A percentile compares a stretch with the other conserved stretches of the same genome.
Evolutionary conservation across 75 land plant genomes (phyloP).

Genomic region (Cryptomeria japonica): DNA sequence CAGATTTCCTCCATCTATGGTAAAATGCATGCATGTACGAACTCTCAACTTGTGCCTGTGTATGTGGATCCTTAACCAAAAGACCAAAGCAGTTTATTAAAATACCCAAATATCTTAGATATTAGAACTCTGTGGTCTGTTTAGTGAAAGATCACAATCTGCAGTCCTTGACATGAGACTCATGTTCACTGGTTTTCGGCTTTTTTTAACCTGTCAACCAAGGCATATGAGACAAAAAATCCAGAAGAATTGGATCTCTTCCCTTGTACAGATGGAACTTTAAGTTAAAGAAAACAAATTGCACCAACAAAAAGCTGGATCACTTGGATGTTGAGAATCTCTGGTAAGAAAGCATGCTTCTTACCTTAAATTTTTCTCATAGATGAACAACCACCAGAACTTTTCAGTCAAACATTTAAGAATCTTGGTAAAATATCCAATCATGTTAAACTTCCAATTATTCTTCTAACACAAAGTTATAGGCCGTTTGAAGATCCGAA

Average conservation of each 20-base stretch:
- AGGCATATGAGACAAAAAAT: neutral
- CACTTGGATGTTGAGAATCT: neutral
- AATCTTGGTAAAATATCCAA: neutral
- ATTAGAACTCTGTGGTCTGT: neutral
- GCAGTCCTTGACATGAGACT: neutral
- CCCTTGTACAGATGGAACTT: neutral
- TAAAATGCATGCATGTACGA: neutral
- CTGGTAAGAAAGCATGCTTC: neutral
- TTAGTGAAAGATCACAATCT: neutral
- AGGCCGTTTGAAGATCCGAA: too few relatives aligned
- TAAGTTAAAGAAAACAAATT: too few relatives aligned
- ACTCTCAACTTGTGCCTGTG: neutral
- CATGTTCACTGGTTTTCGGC: neutral
- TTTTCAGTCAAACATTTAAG: neutral
- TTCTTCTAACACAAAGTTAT: neutral
- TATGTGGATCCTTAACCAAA: neutral
- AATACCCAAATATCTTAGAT: neutral
- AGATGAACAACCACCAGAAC: neutral
- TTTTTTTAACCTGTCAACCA: neutral
- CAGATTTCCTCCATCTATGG: neutral
- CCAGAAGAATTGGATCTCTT: neutral
- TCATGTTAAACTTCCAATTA: too few relatives aligned
- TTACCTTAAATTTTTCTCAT: neutral
- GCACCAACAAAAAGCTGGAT: neutral
- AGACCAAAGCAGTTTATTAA: neutral